Evolutionary conservation across 257 asterid genomes (phyloP).

Genomic region (Solanum virginianum): DNA sequence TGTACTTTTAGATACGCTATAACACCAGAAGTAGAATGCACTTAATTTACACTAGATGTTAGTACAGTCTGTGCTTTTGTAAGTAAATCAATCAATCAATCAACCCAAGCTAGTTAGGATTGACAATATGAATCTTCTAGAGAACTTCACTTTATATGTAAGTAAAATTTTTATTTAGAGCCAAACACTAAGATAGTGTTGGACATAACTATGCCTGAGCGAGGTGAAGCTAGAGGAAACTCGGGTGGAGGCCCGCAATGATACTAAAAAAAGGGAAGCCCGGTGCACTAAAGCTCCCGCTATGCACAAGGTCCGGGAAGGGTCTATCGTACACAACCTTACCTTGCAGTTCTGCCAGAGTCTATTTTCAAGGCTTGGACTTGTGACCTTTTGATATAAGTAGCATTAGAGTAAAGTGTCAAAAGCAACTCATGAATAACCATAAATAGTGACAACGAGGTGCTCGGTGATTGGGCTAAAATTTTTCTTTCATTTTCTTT

Average conservation of each 20-base stretch:
- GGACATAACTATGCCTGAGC: background rate
- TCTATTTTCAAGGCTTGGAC: too few species aligned
- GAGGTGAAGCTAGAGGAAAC: background rate
- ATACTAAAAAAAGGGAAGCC: too few species aligned
- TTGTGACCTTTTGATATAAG: too few species aligned
- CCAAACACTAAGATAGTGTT: background rate
- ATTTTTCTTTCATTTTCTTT: background rate
- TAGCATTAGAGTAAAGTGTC: background rate
- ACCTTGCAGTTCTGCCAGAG: too few species aligned
- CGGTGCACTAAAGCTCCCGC: too few species aligned
- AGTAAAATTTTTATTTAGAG: background rate
- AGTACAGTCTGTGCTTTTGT: background rate
- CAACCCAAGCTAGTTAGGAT: background rate
- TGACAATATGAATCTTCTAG: background rate
- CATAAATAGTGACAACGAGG: background rate
- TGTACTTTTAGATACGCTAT: background rate
- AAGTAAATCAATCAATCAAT: background rate
- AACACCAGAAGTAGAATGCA: background rate
- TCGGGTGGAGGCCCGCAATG: background rate
- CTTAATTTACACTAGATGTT: background rate
- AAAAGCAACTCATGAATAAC: background rate
- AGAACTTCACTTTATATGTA: background rate
- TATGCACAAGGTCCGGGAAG: too few species aligned
- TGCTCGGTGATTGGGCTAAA: background rate
- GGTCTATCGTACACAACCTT: too few species aligned